Conservation (phyloP, 345 rosid genomes). For the Triadica sebifera region DNA sequence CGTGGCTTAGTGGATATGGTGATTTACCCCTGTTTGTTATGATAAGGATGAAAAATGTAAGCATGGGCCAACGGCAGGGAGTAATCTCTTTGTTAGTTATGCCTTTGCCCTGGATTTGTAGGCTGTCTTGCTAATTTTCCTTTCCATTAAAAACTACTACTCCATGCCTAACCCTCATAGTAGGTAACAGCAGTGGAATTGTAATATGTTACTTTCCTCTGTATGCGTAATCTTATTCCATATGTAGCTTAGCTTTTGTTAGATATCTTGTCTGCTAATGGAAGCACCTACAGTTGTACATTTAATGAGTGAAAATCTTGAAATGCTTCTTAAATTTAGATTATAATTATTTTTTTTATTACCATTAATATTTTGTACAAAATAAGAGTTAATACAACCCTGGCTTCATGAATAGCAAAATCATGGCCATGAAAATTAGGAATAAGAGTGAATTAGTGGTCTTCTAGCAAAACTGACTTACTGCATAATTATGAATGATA, state of each 20-base stretch:
- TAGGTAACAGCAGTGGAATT: constrained; percentile 30
- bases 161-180: constrained; percentile 33
- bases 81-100: constrained; percentile 30
- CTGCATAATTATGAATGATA: not conserved
- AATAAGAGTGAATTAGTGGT: constrained; percentile 5
- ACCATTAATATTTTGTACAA: not conserved
- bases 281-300: too few species aligned
- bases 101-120: constrained; percentile 39
- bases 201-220: constrained; percentile 15
- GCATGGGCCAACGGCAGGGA: constrained; percentile 38
- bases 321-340: too few species aligned
- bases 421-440: constrained; percentile 26
- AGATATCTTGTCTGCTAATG: too few species aligned
- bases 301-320: too few species aligned
- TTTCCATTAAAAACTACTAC: constrained; percentile 23
- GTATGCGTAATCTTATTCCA: not conserved
- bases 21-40: constrained; percentile 35
- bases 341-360: too few species aligned
- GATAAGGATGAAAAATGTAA: constrained; percentile 46
- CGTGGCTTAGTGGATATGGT: constrained; percentile 38
- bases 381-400: not conserved
- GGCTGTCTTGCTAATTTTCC: constrained; percentile 28
- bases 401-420: constrained; percentile 28
- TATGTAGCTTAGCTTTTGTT: not conserved
- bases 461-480: too few species aligned